Evolutionary conservation across 169 alveolate genomes (phyloP).

Genomic region (Eimeria necatrix): DNA sequence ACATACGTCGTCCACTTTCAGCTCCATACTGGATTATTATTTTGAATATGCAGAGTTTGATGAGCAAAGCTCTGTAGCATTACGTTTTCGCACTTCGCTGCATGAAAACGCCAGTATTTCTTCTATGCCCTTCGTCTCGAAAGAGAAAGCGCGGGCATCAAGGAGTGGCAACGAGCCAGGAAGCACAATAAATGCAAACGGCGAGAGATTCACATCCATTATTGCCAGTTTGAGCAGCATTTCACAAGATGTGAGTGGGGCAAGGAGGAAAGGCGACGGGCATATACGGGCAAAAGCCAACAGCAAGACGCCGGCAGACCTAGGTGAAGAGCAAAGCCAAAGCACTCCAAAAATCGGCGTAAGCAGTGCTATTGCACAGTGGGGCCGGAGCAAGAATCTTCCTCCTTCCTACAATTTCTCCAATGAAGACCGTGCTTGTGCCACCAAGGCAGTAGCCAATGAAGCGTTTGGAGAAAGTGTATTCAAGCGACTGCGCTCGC

Average conservation of each 20-base stretch:
- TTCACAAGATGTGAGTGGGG: not conserved
- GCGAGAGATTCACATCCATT: not conserved
- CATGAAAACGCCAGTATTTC: not conserved
- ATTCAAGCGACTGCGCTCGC: not conserved
- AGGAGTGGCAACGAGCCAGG: too few relatives aligned
- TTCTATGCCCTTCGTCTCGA: not conserved
- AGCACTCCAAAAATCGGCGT: not conserved
- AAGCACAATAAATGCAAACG: too few relatives aligned
- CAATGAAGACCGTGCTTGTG: not conserved
- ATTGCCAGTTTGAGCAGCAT: not conserved
- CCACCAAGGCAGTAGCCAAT: not conserved
- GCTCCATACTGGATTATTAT: not conserved
- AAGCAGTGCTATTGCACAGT: too few relatives aligned
- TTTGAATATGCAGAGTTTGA: constrained; percentile 25
- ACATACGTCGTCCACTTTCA: not conserved
- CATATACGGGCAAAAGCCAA: not conserved
- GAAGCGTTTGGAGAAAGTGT: not conserved
- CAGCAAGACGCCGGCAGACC: not conserved
- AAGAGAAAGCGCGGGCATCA: not conserved
- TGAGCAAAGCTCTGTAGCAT: not conserved
- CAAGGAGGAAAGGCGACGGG: too few relatives aligned
- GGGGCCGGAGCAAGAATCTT: too few relatives aligned
- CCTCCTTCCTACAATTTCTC: not conserved
- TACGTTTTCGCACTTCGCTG: not conserved
- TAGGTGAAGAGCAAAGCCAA: not conserved